A percentile compares a stretch with the other conserved stretches of the same genome.
Conservation (phyloP, 805 yeast species). For the Wickerhamiella allomyrinae region DNA sequence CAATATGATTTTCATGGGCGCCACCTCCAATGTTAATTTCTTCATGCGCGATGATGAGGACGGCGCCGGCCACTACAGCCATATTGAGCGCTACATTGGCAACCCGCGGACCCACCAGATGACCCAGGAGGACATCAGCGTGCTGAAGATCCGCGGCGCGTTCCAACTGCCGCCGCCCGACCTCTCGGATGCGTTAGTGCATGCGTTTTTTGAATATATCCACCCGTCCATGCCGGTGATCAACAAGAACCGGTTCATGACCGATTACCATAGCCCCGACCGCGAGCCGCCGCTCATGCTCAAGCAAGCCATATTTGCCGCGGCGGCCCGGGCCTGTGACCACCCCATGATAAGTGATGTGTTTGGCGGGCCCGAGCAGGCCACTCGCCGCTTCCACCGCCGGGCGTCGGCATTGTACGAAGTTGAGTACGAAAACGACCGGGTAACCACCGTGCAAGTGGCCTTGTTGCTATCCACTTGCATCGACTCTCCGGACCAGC, state of each 20-base stretch:
- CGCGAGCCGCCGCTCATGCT: constrained; percentile 49
- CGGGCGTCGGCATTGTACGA: constrained; percentile 67
- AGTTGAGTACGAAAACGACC: constrained; percentile 51
- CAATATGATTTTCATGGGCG: constrained; percentile 4
- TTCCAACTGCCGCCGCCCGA: constrained; percentile 50
- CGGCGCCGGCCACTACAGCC: background rate
- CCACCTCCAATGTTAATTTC: constrained; percentile 4
- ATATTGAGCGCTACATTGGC: background rate
- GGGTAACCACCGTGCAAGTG: constrained; percentile 47
- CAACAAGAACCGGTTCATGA: constrained; percentile 47
- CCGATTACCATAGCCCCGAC: constrained; percentile 39
- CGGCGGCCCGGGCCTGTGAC: constrained; percentile 48
- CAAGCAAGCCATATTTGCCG: constrained; percentile 58
- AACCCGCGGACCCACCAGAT: constrained; percentile 1
- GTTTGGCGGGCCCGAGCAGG: constrained; percentile 30
- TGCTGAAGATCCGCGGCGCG: constrained; percentile 52
- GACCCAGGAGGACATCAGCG: constrained; percentile 40
- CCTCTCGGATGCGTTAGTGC: constrained; percentile 44
- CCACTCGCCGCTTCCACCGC: constrained; percentile 46
- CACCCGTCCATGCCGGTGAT: constrained; percentile 61
- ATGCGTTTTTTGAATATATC: constrained; percentile 45
- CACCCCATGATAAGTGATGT: constrained; percentile 27
- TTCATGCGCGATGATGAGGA: constrained; percentile 4
- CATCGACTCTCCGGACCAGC: constrained; percentile 64
- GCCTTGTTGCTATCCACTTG: constrained; percentile 48